phyloP scores from a whole-genome alignment of 495 filamentous ascomycete species.

The Penicillium roqueforti region DNA sequence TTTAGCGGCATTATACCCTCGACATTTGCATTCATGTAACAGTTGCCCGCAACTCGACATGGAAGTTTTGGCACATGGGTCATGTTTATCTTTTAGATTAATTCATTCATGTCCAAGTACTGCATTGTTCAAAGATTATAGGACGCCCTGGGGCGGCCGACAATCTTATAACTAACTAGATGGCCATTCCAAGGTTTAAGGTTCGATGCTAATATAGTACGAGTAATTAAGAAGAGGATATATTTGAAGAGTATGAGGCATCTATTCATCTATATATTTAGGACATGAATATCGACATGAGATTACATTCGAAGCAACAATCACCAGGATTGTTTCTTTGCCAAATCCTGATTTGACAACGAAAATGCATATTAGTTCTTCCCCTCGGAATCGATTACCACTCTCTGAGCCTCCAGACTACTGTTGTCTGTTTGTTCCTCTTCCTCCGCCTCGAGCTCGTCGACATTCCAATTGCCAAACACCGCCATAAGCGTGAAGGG shows the following conservation, averaged over 20 bases:
- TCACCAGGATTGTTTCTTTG: background rate
- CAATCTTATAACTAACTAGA: too few species aligned
- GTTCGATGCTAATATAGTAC: too few species aligned
- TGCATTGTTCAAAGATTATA: too few species aligned
- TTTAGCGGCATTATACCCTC: too few species aligned
- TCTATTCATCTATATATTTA: background rate
- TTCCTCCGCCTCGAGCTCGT: background rate
- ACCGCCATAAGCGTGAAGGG: conserved; percentile 18
- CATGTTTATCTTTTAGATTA: too few species aligned
- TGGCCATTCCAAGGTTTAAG: too few species aligned
- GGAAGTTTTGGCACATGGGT: too few species aligned
- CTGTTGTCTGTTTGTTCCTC: conserved; percentile 5
- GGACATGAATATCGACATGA: background rate
- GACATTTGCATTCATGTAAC: too few species aligned
- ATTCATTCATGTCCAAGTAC: too few species aligned
- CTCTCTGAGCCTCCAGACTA: conserved; percentile 17
- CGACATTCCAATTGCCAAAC: conserved; percentile 17
- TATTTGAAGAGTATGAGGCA: background rate
- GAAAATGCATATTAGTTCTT: background rate
- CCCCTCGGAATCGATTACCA: background rate
- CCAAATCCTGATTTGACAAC: background rate
- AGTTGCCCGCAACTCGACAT: too few species aligned
- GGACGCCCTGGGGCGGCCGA: too few species aligned
- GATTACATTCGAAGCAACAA: background rate
- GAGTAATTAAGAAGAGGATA: background rate